Conservation (phyloP, 176 grass and related monocot genomes). For the Hordeum marinum region DNA sequence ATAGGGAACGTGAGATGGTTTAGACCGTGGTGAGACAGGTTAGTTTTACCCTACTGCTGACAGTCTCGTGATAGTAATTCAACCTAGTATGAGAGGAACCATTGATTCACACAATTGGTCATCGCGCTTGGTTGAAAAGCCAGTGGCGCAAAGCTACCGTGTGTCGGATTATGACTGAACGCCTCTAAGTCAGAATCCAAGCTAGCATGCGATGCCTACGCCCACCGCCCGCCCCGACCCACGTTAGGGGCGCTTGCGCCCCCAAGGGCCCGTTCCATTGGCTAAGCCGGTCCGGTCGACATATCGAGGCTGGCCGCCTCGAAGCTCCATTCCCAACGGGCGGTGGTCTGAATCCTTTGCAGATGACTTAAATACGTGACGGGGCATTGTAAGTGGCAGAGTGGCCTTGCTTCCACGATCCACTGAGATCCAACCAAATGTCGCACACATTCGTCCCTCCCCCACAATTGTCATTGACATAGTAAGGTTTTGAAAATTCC, state of each 20-base stretch:
- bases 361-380: slow-evolving; percentile 28
- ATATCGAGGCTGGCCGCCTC: background rate
- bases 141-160: slow-evolving; percentile 48
- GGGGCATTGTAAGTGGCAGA: background rate
- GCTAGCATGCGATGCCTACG: no score
- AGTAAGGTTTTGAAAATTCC: no score
- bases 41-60: no score
- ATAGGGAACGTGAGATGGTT: no score
- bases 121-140: slow-evolving; percentile 61
- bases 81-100: no score
- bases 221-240: background rate
- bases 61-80: no score
- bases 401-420: background rate
- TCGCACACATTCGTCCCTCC: background rate
- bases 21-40: no score
- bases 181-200: slow-evolving; percentile 39
- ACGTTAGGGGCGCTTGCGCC: background rate
- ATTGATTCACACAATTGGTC: no score
- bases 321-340: slow-evolving; percentile 28
- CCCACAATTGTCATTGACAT: no score
- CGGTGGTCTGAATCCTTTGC: slow-evolving; percentile 59
- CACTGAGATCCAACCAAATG: background rate
- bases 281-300: background rate
- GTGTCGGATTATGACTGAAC: slow-evolving; percentile 48
- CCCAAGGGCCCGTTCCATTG: background rate